These are phyloP conservation scores for Chaetomiaceae sp. DNA, from an alignment of 2,329 filamentous ascomycete species.

Conservation along the genomic window DNA sequence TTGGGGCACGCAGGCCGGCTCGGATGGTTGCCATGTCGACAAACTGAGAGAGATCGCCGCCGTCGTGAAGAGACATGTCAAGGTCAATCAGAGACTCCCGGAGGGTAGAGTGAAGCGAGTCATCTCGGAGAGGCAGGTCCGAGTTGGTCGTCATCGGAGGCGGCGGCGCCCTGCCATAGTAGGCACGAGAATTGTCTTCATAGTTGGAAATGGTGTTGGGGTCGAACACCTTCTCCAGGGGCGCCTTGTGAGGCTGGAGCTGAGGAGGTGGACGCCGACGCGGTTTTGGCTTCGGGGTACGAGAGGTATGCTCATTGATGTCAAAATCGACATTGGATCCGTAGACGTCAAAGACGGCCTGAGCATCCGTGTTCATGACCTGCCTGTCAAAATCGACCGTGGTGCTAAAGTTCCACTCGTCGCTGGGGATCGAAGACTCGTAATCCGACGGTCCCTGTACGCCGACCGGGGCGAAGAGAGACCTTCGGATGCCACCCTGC, in stretches of 20 bases:
- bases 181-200: conserved; percentile 56
- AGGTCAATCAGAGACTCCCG: conserved; percentile 62
- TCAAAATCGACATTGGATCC: conserved; percentile 53
- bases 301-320: conserved; percentile 44
- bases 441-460: conserved; percentile 49
- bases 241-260: conserved; percentile 52
- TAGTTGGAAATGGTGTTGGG: conserved; percentile 62
- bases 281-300: conserved; percentile 47
- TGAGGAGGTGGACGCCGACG: conserved; percentile 52
- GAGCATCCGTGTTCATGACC: conserved; percentile 49
- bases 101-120: conserved; percentile 49
- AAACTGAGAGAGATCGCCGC: conserved; percentile 52
- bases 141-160: conserved; percentile 38
- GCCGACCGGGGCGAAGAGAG: conserved; percentile 56
- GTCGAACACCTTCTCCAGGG: conserved; percentile 61
- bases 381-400: conserved; percentile 60
- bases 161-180: conserved; percentile 49
- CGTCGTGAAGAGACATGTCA: conserved; percentile 54
- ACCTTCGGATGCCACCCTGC: conserved; percentile 64
- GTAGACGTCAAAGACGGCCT: conserved; percentile 55
- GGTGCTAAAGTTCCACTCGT: conserved; percentile 65
- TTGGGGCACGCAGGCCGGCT: conserved; percentile 43
- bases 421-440: conserved; percentile 44
- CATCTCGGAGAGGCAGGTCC: conserved; percentile 56
- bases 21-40: conserved; percentile 58